Base-by-base conservation (phyloP, 768 basidiomycete species). In the Hericium coralloides region DNA sequence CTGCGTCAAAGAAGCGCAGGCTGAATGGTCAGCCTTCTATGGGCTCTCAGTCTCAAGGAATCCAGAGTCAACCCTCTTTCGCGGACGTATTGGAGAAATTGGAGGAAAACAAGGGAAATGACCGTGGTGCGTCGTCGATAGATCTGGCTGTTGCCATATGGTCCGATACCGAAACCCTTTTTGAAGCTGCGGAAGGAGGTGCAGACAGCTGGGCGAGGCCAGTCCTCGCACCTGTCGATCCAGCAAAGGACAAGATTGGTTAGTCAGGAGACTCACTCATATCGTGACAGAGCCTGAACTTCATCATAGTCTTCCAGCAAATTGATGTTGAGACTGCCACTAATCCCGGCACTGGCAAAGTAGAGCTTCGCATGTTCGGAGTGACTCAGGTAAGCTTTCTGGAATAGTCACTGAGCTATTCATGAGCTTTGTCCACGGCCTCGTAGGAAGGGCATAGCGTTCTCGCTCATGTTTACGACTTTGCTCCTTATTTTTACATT, bases 401-500 rank as follows among this genome's bases (percentile, higher is more conserved):
- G 94, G 89, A 77, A 74, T 2, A 95, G 95, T 0, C 81, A 98
- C 68, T 97, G 95, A 56, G 89, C 98, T 2, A 78, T 98, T 15
- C 82, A 87, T 59, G 79, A 31, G 8, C 31, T 31, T 31, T 31
- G 31, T 31, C 10, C 31, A 31, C 31, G 31, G 31, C 7, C 8
- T 47, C 17, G 17, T 57, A 95, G 89, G 77, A 74, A 1, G 95
- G 95, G 0, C 81, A 98, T 67, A 98, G 95, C 56, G 89, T 98
- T 2, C 78, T 98, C 15, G 87, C 85, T 2, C 82, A 87, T 59
- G 79, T 99, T 52, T 84, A 78, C 2, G 83, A 84, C 37, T 98
- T 97, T 67, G 70, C 83, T 51, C 95, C 97, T 0, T 98, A 99
- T 70, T 97, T 99, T 70, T 99, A 93, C 64, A 73, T 98, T 43